Base-by-base conservation (phyloP, 257 asterid genomes). In the Rhazya stricta region DNA sequence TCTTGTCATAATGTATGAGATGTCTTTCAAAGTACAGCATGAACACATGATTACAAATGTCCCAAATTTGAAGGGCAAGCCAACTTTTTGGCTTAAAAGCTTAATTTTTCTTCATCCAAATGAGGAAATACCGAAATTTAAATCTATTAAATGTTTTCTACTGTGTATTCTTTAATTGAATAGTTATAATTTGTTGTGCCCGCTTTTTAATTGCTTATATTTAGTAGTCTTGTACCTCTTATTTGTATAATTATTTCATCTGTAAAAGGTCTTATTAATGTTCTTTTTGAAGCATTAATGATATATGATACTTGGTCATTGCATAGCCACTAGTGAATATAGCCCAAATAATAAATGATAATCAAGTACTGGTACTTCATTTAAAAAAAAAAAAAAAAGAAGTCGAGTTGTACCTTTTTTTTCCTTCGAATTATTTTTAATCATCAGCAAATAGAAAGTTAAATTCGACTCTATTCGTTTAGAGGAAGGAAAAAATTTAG, bases 241-340 rank as follows among this genome's bases (percentile, higher is more conserved):
- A 29, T 27, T n/a, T 34, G 8, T 54, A 10, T 5, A 13, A n/a
- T 56, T 39, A 7, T 54, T 57, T 73, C 69, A 57, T 73, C 53
- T 42, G 58, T 4, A 60, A 69, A 27, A 42, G 57, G 57, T 45
- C 25, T 43, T 13, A 58, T 58, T 58, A 58, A 58, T 58, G 66
- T 29, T 8, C 54, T 42, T 29, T 41, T 41, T 21, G 56, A 68
- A 42, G 32, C 66, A 51, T 36, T 53, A 11, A 25, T 36, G 69
- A 36, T 54, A 29, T 41, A n/a, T 41, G 77, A 58, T 58, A 41
- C 77, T 29, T 42, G 77, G 69, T 42, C 41, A 12, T 41, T 8
- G 3, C 29, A 73, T 42, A 41, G 57, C 69, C 63, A 57, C 69
- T 39, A 29, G 11, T 12, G 67, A 12, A 34, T 34, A n/a, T 58